Base-by-base conservation (phyloP, 2,329 filamentous ascomycete genomes). In the Cylindrodendrum hubeiense region DNA sequence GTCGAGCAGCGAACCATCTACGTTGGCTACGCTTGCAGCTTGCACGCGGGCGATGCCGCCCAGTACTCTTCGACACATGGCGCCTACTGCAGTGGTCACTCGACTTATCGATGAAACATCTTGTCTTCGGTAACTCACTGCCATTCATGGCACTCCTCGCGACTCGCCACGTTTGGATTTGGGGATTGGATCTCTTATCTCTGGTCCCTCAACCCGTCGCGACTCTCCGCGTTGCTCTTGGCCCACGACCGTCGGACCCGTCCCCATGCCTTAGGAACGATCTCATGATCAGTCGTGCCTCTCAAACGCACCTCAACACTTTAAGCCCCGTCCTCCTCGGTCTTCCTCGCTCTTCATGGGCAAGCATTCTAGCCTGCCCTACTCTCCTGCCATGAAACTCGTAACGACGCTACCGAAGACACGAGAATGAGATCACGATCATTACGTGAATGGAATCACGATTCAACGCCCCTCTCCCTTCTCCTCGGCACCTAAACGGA, bases 1-100 rank as follows among this genome's bases (percentile, higher is more conserved):
- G 83, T 95, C 62, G 89, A 93, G 71, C 90, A 93, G 75, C 91
- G 91, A 77, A 92, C 88, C 7, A 92, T 97, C 55, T 84, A 93
- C 21, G 94, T 97, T 24, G 95, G 94, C 55, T 96, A 96, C 76
- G 87, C 91, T 56, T 97, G 94, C 81, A 73, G 71, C 57, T 60
- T 67, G 39, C 78, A 79, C 57, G 65, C 77, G 7, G 70, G 74
- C 33, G 77, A 79, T 52, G 76, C 78, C 39, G 77, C 80, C 30
- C 79, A 84, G 58, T 77, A 81, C 65, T 75, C 81, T 30, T 77
- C 79, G 57, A 74, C 72, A 30, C 80, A 81, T 66, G 77, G 71
- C 55, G 84, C 86, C 19, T 86, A 88, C 77, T 79, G 84, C 72
- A 87, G 85, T 76, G 76, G 80, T 69, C 80, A 81, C 43, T 87